Conservation (phyloP, 2,329 filamentous ascomycete species). For the Fusarium heterosporum region DNA sequence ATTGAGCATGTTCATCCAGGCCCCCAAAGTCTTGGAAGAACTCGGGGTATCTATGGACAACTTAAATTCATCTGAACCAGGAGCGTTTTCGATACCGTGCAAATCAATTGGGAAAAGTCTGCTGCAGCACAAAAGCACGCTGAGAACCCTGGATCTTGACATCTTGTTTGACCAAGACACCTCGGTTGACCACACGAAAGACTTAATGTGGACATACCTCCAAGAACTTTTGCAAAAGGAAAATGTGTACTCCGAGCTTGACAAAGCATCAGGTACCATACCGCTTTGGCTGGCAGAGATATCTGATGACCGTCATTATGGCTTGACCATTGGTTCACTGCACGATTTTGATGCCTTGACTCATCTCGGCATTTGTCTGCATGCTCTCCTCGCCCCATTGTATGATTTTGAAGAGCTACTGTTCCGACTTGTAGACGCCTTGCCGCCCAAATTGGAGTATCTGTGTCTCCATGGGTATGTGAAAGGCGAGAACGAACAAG, state of each 20-base stretch:
- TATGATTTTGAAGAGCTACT: background rate
- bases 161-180: background rate
- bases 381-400: background rate
- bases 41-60: background rate
- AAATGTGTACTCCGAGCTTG: background rate
- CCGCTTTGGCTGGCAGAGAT: constrained; percentile 4
- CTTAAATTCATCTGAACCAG: background rate
- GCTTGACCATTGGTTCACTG: background rate
- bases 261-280: background rate
- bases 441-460: constrained; percentile 10
- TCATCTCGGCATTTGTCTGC: background rate
- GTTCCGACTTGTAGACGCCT: background rate
- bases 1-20: background rate
- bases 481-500: background rate
- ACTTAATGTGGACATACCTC: too few species aligned
- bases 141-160: background rate
- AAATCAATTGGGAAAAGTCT: background rate
- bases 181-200: too few species aligned
- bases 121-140: background rate
- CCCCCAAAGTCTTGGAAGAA: background rate
- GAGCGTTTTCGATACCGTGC: too few species aligned
- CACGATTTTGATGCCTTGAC: background rate
- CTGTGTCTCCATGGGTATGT: constrained; percentile 17
- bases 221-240: too few species aligned
- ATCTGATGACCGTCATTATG: background rate